Evolutionary conservation across 148 eudicot species (phyloP), one percentile per base, ranked within the genome.

Genomic region (Amaranthus cruentus): DNA sequence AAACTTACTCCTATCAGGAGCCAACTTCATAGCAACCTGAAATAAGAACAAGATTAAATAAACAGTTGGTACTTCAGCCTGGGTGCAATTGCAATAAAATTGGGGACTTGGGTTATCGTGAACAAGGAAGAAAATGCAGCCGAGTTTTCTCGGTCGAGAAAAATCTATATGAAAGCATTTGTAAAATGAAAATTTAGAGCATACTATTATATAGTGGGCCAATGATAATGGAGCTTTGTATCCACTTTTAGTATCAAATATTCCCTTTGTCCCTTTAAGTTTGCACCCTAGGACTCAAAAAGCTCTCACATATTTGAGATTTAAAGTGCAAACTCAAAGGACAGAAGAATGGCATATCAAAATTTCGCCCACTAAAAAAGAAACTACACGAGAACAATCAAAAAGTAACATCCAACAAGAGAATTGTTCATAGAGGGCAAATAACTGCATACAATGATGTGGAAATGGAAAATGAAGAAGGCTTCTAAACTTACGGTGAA

Each of bases 21-120:
- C 96, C 55, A 92, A 84, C 83, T 91, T 95, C 72, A 90, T 90
- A 4, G 93, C 97, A 78, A 95, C 84, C 97, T 94, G 84, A 21
- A 12, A 44, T 77, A 28, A 47, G 61, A 38, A 68, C 43, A 75
- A 49, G 28, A 61, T 28, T 15, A 70, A 55, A 50, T 55, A 52
- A 69, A 28, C 44, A 69, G 21, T 28, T 69, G 60, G 42, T 54
- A 50, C 57, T 38, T 66, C 14, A 43, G 58, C 68, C 42, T 14
- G 56, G 3, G n/a, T 47, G 46, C 3, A 9, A 57, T 28, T 12
- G 48, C 46, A 47, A 6, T 7, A 49, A 49, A 54, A 11, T 63
- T 76, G 12, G 21, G 67, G 9, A 11, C 55, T 76, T 18, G 21
- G 67, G 9, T 15, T 58, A 42, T 50, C 6, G 13, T 6, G 43